Evolutionary conservation across 495 filamentous ascomycete species (phyloP).

Genomic region (Durotheca rogersii): DNA sequence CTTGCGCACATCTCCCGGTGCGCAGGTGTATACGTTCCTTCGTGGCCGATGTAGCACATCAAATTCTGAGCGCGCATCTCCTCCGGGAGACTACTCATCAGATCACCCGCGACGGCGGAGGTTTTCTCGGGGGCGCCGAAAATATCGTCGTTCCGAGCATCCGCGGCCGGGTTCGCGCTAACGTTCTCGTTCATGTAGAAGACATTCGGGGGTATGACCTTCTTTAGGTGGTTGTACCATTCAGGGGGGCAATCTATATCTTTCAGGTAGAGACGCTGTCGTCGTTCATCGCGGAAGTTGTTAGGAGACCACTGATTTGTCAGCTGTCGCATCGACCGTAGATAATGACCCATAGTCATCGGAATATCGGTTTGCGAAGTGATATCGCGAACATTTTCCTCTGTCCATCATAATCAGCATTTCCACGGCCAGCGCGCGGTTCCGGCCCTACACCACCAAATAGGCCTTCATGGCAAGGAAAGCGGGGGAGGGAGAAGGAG

Average conservation of each 20-base stretch:
- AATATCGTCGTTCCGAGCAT: slow-evolving; percentile 40
- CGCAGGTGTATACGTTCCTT: slow-evolving; percentile 94
- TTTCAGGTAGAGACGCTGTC: slow-evolving; percentile 89
- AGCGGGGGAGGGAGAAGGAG: too few species aligned
- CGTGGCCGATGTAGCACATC: slow-evolving; percentile 98
- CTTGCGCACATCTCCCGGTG: slow-evolving; percentile 98
- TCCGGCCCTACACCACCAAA: too few species aligned
- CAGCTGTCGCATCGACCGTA: slow-evolving; percentile 76
- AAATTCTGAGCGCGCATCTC: slow-evolving; percentile 90
- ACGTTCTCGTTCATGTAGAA: slow-evolving; percentile 86
- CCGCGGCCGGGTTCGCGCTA: slow-evolving; percentile 42
- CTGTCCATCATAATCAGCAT: slow-evolving; percentile 32
- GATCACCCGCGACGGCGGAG: slow-evolving; percentile 64
- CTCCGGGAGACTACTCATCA: slow-evolving; percentile 89
- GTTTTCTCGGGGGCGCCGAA: slow-evolving; percentile 49
- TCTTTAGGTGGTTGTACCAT: slow-evolving; percentile 77
- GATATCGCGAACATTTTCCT: slow-evolving; percentile 73
- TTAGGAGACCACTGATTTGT: slow-evolving; percentile 68
- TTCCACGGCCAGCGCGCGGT: too few species aligned
- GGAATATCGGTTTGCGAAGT: slow-evolving; percentile 64
- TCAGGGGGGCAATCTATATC: slow-evolving; percentile 88
- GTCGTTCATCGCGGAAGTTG: slow-evolving; percentile 66
- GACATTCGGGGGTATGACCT: slow-evolving; percentile 70
- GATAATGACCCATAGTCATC: slow-evolving; percentile 84
- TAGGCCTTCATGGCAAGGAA: too few species aligned